These are phyloP conservation scores for Wickerhamiella kurtzmanii DNA, from an alignment of 805 yeast species.

Conservation along the genomic window DNA sequence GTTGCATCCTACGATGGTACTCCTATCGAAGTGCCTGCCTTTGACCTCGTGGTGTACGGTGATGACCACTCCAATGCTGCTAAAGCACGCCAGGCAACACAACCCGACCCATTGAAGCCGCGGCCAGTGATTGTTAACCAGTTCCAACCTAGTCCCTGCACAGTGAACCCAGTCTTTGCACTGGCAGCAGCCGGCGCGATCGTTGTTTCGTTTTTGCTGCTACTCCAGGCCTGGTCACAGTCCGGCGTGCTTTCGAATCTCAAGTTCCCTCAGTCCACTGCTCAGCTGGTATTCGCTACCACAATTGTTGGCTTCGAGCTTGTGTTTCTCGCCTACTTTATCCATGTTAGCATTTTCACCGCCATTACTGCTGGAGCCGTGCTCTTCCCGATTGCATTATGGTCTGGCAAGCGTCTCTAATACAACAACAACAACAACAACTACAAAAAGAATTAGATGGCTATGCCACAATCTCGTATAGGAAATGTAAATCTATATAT, in stretches of 20 bases:
- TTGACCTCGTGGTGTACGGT: slow-evolving; percentile 11
- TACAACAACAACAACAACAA: no score
- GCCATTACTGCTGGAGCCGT: slow-evolving; percentile 37
- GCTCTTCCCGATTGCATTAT: slow-evolving; percentile 41
- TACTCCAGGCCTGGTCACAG: slow-evolving; percentile 29
- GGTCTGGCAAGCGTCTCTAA: slow-evolving; percentile 43
- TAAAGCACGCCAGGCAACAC: slow-evolving; percentile 7
- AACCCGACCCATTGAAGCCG: slow-evolving; percentile 24
- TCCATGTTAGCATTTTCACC: slow-evolving; percentile 46
- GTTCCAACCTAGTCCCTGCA: slow-evolving; percentile 42
- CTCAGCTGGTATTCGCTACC: slow-evolving; percentile 27
- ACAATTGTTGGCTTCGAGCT: slow-evolving; percentile 39
- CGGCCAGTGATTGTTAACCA: slow-evolving; percentile 50
- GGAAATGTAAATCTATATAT: no score
- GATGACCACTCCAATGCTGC: slow-evolving; percentile 11
- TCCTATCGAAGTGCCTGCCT: slow-evolving; percentile 13
- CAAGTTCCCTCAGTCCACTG: background rate
- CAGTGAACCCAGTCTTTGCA: slow-evolving; percentile 41
- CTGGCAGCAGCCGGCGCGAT: slow-evolving; percentile 36
- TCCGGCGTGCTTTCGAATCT: slow-evolving; percentile 17
- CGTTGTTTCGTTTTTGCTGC: slow-evolving; percentile 29
- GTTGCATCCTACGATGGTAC: slow-evolving; percentile 22
- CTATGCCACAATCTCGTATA: background rate
- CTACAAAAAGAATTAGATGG: no score
- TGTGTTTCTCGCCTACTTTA: slow-evolving; percentile 43